Base-by-base conservation (phyloP, 108 stramenopile species). In the Skeletonema menzelii region DNA sequence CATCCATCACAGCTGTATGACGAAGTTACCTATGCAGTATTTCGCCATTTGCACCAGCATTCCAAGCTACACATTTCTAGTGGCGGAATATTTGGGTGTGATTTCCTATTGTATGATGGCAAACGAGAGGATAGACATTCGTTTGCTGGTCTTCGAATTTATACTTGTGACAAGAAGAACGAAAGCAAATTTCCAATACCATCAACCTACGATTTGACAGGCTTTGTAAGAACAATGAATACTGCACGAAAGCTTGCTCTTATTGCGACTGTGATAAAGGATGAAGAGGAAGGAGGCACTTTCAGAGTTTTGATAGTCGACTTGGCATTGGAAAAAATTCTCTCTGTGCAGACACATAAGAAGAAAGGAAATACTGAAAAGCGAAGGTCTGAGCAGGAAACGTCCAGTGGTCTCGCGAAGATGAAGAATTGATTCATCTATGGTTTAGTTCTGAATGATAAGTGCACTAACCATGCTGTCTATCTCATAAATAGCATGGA, bases 11-110 rank as follows among this genome's bases (percentile, higher is more conserved):
- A 56, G 32, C 49, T 63, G 11, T 77, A 73, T 65, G 80, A 82
- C 20, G 56, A 77, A 28, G 75, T 65, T 27, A 46, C 80, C 8
- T 73, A 67, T 35, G 42, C 82, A 0, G 76, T 91, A 26, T 81
- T 86, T 69, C 64, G 77, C 14, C 84, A 83, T 65, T 67, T 95
- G 35, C 68, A 89, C 65, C 76, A 63, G 11, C n/a, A 81, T 32
- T 77, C 83, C 14, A 67, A 65, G 11, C 60, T 92, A 5, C 76
- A 93, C 61, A 70, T 92, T 34, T 80, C 89, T 3, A 93, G 95
- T 67, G 95, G 95, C 10, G 86, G 89, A 49, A 89, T 89, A 67
- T 96, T 96, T 77, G 95, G 95, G 19, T 85, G 86, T 31, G 95
- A 96, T 63, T 90, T 82, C 55, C 75, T 96, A 30, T 31, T 96